Conservation (phyloP, 768 basidiomycete genomes). For the Podaxis carcinomalis region DNA sequence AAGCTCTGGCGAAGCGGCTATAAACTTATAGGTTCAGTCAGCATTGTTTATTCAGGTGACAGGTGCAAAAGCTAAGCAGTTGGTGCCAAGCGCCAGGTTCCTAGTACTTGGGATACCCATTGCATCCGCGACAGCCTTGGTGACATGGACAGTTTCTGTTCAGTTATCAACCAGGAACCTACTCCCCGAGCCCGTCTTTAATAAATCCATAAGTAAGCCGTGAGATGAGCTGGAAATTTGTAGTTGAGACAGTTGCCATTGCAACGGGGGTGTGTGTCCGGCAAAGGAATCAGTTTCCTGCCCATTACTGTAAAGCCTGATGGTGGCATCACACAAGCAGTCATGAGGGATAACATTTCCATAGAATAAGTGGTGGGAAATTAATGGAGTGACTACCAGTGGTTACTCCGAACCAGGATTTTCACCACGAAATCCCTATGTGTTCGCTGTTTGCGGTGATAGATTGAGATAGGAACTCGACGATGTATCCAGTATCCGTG, state of each 20-base stretch:
- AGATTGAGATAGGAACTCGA: neutral
- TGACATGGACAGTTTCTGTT: neutral
- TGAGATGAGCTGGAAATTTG: neutral
- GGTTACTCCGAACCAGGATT: neutral
- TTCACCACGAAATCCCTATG: neutral
- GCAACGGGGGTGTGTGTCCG: neutral
- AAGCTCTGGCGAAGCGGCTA: too few species aligned
- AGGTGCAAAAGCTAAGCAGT: too few species aligned
- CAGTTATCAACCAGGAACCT: neutral
- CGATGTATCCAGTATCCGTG: neutral
- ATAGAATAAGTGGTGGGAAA: neutral
- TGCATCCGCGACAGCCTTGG: too few species aligned
- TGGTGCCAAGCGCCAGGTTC: too few species aligned
- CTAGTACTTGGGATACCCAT: too few species aligned
- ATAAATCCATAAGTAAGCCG: neutral
- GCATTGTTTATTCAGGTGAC: too few species aligned
- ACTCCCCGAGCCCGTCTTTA: neutral
- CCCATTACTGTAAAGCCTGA: neutral
- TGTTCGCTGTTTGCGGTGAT: neutral
- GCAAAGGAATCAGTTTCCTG: neutral
- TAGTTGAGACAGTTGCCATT: neutral
- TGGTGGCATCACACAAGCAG: neutral
- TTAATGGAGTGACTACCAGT: neutral
- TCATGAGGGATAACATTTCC: neutral
- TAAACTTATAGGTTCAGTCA: too few species aligned